A percentile compares a stretch with the other conserved stretches of the same genome.
Evolutionary conservation across 31 red algal genomes (phyloP).

Genomic region (Asparagopsis taxiformis): DNA sequence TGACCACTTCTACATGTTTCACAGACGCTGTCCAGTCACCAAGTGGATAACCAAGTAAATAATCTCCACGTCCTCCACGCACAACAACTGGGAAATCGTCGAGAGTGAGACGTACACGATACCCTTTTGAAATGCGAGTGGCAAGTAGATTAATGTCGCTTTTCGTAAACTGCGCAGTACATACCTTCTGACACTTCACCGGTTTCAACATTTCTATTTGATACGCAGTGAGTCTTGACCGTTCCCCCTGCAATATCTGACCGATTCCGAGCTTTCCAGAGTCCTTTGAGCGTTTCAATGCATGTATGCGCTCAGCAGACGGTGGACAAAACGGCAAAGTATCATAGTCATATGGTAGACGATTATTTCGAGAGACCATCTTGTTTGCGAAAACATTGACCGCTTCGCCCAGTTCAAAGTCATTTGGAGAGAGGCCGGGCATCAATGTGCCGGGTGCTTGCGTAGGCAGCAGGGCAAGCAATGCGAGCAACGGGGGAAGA

Average conservation of each 20-base stretch:
- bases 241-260: conserved; percentile 86
- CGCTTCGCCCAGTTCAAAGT: conserved; percentile 67
- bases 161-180: conserved; percentile 42
- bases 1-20: conserved; percentile 51
- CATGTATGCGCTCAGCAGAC: conserved; percentile 9
- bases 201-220: conserved; percentile 53
- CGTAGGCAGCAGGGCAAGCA: conserved; percentile 11
- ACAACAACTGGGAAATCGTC: conserved; percentile 88
- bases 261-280: conserved; percentile 56
- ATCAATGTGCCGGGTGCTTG: conserved; percentile 46
- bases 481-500: conserved; percentile 1
- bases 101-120: conserved; percentile 77
- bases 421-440: conserved; percentile 82
- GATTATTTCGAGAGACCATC: conserved; percentile 65
- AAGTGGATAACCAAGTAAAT: conserved; percentile 70
- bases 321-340: conserved; percentile 87
- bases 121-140: conserved; percentile 58
- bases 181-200: conserved; percentile 57
- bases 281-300: conserved; percentile 31
- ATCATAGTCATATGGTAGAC: conserved; percentile 86
- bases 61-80: conserved; percentile 30
- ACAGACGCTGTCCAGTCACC: conserved; percentile 25
- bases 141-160: conserved; percentile 53
- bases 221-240: conserved; percentile 74
- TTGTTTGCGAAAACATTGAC: conserved; percentile 86